Percentiles rank a stretch among this genome's conserved stretches.
These are phyloP conservation scores for Picea abies DNA, from an alignment of 83 land plant genomes.

Conservation along the genomic window DNA sequence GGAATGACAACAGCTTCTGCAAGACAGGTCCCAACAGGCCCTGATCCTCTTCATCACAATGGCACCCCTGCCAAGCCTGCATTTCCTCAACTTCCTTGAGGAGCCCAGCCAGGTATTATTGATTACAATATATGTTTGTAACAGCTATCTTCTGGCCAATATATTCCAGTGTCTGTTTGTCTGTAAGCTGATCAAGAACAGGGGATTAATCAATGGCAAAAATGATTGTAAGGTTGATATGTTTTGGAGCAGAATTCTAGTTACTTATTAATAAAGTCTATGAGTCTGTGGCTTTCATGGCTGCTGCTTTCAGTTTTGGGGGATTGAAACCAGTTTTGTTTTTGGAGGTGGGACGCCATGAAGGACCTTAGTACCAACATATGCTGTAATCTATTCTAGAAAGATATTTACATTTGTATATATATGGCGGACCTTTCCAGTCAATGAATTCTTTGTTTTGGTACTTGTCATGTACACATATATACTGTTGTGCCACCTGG, in stretches of 20 bases:
- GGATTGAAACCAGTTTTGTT: background rate
- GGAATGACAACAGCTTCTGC: constrained; percentile 5
- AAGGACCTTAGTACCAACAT: too few species aligned
- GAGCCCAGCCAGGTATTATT: background rate
- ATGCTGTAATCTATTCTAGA: too few species aligned
- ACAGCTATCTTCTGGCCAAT: background rate
- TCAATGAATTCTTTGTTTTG: too few species aligned
- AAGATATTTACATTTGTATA: too few species aligned
- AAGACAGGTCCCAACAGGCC: constrained; percentile 12
- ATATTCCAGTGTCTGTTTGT: background rate
- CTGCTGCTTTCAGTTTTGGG: constrained; percentile 3
- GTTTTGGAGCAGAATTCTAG: background rate
- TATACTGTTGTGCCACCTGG: too few species aligned
- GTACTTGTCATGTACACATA: too few species aligned
- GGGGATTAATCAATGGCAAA: too few species aligned
- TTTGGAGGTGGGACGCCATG: too few species aligned
- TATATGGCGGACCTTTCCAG: too few species aligned
- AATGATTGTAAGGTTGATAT: background rate
- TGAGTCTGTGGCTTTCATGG: background rate
- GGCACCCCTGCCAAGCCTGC: constrained; percentile 1
- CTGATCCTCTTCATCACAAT: constrained; percentile 14
- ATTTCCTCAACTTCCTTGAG: background rate
- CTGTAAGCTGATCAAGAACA: too few species aligned
- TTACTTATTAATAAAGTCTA: background rate
- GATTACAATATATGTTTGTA: background rate